Conservation (phyloP, 257 asterid species). For the Lithospermum erythrorhizon region DNA sequence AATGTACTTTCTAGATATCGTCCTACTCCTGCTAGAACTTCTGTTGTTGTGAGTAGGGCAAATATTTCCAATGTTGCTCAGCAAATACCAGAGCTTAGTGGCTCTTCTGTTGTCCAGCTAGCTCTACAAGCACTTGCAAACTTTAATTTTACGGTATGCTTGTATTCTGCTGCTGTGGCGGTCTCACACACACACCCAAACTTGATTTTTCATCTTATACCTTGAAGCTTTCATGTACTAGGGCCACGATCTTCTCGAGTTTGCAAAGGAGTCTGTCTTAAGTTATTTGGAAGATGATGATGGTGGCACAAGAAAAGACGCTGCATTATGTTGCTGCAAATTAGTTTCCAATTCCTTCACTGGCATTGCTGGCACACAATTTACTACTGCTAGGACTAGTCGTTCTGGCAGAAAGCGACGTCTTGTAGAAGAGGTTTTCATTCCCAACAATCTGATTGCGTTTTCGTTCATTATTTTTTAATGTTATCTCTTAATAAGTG, state of each 20-base stretch:
- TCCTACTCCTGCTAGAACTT: constrained; percentile 58
- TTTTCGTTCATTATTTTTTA: not conserved
- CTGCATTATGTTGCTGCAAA: constrained; percentile 97
- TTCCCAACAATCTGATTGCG: constrained; percentile 7
- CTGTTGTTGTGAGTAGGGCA: constrained; percentile 44
- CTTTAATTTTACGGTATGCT: constrained; percentile 73
- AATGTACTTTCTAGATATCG: constrained; percentile 71
- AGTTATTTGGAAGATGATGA: constrained; percentile 89
- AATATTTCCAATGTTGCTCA: constrained; percentile 43
- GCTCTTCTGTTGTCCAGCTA: constrained; percentile 83
- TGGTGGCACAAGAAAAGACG: constrained; percentile 91
- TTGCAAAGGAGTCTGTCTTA: constrained; percentile 88
- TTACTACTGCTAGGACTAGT: constrained; percentile 61
- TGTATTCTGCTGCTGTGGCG: constrained; percentile 6
- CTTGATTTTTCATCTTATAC: not conserved
- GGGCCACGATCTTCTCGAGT: constrained; percentile 98
- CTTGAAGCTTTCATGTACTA: constrained; percentile 21
- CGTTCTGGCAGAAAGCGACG: constrained; percentile 90
- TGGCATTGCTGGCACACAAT: constrained; percentile 54
- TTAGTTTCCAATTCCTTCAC: constrained; percentile 80
- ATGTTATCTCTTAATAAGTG: not conserved
- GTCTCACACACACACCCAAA: constrained; percentile 6
- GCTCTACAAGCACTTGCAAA: constrained; percentile 87
- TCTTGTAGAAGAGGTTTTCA: constrained; percentile 89
- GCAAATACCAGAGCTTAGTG: constrained; percentile 75